Base-by-base conservation (phyloP, 352 stramenopile genomes). In the Phytopythium kandeliae region DNA sequence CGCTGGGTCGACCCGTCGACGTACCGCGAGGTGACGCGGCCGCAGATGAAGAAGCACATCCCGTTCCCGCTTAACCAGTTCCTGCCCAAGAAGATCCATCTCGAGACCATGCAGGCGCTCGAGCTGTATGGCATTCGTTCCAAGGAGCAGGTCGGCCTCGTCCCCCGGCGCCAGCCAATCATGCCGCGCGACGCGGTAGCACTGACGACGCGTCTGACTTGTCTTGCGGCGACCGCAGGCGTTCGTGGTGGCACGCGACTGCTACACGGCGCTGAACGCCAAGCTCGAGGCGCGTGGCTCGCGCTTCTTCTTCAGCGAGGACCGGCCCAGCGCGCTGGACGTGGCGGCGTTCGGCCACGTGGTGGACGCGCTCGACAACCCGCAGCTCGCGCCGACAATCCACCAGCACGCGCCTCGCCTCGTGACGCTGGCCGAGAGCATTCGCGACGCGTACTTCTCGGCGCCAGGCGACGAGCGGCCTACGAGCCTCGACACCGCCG, bases 31-130 rank as follows among this genome's bases (percentile, higher is more conserved):
- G 74, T 95, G 48, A 95, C 84, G 57, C 81, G 81, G 0, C 78
- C 76, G 49, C 75, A 88, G 45, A 73, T 91, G 55, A 89, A 89
- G 66, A 81, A 80, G 50, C 67, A 84, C 35, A 78, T 95, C 34
- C 81, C 84, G 17, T 95, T 95, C 58, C 84, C 84, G 25, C 51
- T 95, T 17, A 92, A 80, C 62, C 79, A 87, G 45, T 74, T 91
- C 22, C 31, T 95, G 36, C 84, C 84, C 8, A 95, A 92, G 67
- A 89, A 91, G 58, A 86, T 95, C 57, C 84, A 92, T 54, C 41
- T 86, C 31, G 71, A 86, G 38, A 77, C 62, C 8, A 90, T 81
- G 64, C 67, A 74, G 30, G 66, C 67, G 41, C 66, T 91, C 46
- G 68, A 75, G 21, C 24, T 65, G 33, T 71, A 69, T 46, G 80